A percentile compares a stretch with the other conserved stretches of the same genome.
Evolutionary conservation across 192 early-diverging fungal species (phyloP).

Genomic region (Rhizophagus clarus): DNA sequence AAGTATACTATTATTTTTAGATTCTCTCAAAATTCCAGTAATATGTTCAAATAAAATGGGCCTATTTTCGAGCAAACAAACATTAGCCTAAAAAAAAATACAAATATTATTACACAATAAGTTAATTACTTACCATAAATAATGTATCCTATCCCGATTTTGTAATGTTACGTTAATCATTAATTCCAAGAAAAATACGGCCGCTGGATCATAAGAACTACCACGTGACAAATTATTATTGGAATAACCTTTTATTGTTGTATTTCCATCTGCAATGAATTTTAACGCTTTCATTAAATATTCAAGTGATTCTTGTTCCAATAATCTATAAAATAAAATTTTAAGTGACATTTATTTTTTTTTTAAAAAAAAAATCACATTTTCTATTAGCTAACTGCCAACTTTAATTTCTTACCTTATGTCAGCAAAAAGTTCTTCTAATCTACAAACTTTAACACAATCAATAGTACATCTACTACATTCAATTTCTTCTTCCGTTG

Average conservation of each 20-base stretch:
- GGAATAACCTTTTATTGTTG: constrained; percentile 37
- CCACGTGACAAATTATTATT: neutral
- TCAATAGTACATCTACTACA: constrained; percentile 63
- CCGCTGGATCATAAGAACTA: constrained; percentile 58
- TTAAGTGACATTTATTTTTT: neutral
- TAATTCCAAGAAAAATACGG: constrained; percentile 76
- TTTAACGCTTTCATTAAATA: constrained; percentile 61
- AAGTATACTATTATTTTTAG: constrained; percentile 59
- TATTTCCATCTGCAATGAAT: constrained; percentile 51
- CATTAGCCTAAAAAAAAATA: neutral
- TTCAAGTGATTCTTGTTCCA: constrained; percentile 67
- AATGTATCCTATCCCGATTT: constrained; percentile 72
- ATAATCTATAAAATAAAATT: constrained; percentile 43
- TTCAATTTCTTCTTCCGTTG: constrained; percentile 72
- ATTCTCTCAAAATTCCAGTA: constrained; percentile 69
- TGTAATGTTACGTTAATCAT: constrained; percentile 74
- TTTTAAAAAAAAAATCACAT: neutral
- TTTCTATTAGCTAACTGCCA: neutral
- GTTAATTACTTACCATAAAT: constrained; percentile 47
- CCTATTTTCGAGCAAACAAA: constrained; percentile 39
- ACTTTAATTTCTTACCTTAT: constrained; percentile 50
- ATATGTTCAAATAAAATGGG: constrained; percentile 70
- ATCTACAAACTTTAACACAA: constrained; percentile 68
- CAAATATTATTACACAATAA: neutral
- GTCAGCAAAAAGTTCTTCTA: constrained; percentile 74